Evolutionary conservation across 345 rosid genomes (phyloP), one percentile per base, ranked within the genome.

Genomic region (Iberis pinnata): DNA sequence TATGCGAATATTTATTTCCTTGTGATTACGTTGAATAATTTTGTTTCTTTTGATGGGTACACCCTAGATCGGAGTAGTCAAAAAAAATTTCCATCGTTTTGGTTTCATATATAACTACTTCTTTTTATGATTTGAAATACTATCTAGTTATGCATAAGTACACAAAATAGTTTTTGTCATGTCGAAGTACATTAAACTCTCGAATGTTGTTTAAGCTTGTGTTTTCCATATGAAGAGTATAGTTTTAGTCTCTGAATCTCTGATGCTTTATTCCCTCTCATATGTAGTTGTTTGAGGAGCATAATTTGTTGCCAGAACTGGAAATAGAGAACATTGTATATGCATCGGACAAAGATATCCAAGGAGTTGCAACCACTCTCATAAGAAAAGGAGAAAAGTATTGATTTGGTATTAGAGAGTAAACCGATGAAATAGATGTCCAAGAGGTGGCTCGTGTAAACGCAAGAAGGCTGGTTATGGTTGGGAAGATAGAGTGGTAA

Each of bases 371-470:
- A 43, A 76, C 87, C 31, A 58, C 69, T 50, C 86, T 90, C 27
- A 79, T 92, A 53, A 77, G 49, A 58, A 90, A 84, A 71, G 89
- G 92, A 45, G 83, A n/a, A 75, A 62, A 82, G 76, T 43, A 94
- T 82, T 36, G 96, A 90, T 71, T 67, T 90, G 49, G 94, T 86
- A 45, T 71, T 89, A 76, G 96, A 86, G 78, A 73, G 45, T 73
- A 90, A 90, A 77, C 85, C 95, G 6, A 65, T 90, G 18, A 90
- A 84, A 74, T 86, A 96, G 98, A 92, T 87, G 39, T 90, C 87
- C 82, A 84, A 84, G 71, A 78, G 45, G 98, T 95, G 1, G 80
- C 76, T 29, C 74, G 98, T 4, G 61, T 77, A 61, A 78, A 84
- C 69, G 92, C 92, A 16, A 70, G 71, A 26, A 78, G 92, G 73